phyloP scores from a whole-genome alignment of 306 rosid species.

The Ormosia semicastrata region DNA sequence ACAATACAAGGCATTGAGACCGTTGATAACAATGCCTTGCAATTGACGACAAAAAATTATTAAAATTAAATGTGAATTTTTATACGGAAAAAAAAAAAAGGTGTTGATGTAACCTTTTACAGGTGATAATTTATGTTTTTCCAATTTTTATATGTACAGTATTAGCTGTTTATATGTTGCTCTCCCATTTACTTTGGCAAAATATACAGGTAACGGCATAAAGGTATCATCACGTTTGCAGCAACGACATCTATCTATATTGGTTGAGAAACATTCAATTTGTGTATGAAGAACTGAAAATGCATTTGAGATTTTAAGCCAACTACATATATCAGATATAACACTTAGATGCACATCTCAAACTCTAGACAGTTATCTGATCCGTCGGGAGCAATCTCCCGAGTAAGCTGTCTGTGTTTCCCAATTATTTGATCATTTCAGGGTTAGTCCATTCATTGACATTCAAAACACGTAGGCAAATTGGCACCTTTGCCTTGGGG shows the following conservation, averaged over 20 bases:
- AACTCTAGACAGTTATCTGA: neutral
- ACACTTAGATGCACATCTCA: neutral
- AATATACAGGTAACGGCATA: neutral
- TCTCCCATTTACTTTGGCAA: neutral
- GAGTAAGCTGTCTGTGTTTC: neutral
- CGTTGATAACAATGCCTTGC: too few species aligned
- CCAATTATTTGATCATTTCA: neutral
- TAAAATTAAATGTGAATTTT: too few species aligned
- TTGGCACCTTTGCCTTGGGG: neutral
- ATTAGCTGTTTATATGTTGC: neutral
- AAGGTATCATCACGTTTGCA: neutral
- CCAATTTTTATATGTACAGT: too few species aligned
- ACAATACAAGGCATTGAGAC: too few species aligned
- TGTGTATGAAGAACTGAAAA: neutral
- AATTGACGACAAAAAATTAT: too few species aligned
- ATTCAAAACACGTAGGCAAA: neutral
- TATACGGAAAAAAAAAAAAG: too few species aligned
- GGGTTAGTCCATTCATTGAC: neutral
- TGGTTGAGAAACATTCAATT: neutral
- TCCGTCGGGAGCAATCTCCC: neutral
- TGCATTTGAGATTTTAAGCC: neutral
- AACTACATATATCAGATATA: too few species aligned
- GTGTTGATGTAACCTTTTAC: too few species aligned
- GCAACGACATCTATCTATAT: neutral
- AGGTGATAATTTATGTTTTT: too few species aligned